Conservation (phyloP, 805 yeast genomes). For the Sugiyamaella qingdaonensis region DNA sequence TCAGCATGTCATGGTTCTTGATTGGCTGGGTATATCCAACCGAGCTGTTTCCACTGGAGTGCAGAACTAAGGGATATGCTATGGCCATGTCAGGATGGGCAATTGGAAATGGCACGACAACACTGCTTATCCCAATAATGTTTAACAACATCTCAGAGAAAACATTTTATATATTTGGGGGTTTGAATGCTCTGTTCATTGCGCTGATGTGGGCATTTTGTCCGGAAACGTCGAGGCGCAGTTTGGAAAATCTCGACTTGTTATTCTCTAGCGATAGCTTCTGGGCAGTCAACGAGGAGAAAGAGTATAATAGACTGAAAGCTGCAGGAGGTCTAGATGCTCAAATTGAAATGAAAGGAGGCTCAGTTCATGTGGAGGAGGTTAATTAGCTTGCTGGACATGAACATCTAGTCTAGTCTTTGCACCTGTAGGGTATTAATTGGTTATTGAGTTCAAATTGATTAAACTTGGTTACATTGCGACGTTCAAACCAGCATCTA, state of each 20-base stretch:
- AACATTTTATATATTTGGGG: neutral
- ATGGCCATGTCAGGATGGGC: slow-evolving; percentile 3
- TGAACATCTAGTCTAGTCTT: too few relatives aligned
- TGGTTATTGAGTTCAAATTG: too few relatives aligned
- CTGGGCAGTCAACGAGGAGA: slow-evolving; percentile 5
- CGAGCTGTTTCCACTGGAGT: slow-evolving; percentile 6
- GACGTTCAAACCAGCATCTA: slow-evolving; percentile 31
- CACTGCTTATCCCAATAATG: neutral
- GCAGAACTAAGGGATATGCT: slow-evolving; percentile 8
- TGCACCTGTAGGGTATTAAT: too few relatives aligned
- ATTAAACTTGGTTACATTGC: neutral
- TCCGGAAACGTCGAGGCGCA: neutral
- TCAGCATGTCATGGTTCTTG: slow-evolving; percentile 6
- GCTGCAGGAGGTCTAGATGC: slow-evolving; percentile 5
- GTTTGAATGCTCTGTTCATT: neutral
- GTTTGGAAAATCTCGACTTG: neutral
- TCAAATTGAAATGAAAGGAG: slow-evolving; percentile 2
- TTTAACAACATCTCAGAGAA: neutral
- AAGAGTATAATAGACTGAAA: slow-evolving; percentile 3
- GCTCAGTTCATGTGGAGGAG: neutral
- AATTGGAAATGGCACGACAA: neutral
- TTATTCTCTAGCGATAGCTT: slow-evolving; percentile 2
- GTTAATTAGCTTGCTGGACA: neutral
- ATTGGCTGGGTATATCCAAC: slow-evolving; percentile 10
- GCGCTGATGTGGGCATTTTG: neutral